phyloP scores from a whole-genome alignment of 1,284 basidiomycete species.

The Malassezia equina region DNA sequence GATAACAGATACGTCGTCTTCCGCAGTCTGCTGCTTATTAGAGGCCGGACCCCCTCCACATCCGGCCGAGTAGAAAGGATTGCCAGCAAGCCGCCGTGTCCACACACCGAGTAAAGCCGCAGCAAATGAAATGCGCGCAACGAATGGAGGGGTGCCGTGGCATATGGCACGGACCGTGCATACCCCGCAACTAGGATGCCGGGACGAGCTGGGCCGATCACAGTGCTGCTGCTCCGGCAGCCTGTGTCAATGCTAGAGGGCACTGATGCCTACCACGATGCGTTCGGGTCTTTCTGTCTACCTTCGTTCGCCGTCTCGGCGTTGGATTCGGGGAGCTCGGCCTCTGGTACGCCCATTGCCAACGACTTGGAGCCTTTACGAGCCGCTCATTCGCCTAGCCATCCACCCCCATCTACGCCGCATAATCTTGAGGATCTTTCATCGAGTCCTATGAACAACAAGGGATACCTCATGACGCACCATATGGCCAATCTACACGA shows the following conservation, averaged over 20 bases:
- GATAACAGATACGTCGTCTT: neutral
- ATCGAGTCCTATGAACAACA: conserved; percentile 14
- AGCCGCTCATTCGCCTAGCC: neutral
- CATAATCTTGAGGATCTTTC: conserved; percentile 16
- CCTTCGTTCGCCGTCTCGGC: conserved; percentile 41
- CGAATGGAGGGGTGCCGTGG: neutral
- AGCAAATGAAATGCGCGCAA: neutral
- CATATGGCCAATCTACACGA: conserved; percentile 23
- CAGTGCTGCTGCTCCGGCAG: conserved; percentile 36
- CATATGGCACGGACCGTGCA: conserved; percentile 1
- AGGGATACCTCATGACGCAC: conserved; percentile 39
- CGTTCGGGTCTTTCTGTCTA: conserved; percentile 43
- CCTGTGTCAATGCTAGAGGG: conserved; percentile 38
- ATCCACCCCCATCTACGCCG: conserved; percentile 14
- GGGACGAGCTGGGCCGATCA: conserved; percentile 11
- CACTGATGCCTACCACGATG: conserved; percentile 45
- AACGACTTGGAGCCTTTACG: neutral
- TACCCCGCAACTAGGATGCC: neutral
- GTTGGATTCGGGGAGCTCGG: conserved; percentile 37
- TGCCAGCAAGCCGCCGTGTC: neutral
- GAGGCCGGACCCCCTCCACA: neutral
- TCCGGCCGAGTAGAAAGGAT: neutral
- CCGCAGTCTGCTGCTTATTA: neutral
- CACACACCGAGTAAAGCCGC: neutral
- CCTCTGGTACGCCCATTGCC: conserved; percentile 22